Evolutionary conservation across 371 early-diverging fungal genomes (phyloP).

Genomic region (Circinella minor): DNA sequence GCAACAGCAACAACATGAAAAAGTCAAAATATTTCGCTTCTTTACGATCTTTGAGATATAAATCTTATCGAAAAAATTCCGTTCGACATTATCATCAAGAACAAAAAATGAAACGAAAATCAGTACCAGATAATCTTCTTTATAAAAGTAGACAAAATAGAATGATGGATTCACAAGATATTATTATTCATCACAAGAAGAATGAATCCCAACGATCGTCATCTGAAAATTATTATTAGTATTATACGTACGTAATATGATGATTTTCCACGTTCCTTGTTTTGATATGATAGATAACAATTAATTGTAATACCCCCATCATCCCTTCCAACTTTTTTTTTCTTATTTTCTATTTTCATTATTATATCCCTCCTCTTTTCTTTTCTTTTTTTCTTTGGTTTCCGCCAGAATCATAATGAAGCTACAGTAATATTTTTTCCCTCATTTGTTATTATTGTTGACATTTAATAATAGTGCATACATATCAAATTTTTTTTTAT

Average conservation of each 20-base stretch:
- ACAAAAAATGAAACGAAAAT: slow-evolving; percentile 9
- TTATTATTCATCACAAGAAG: background rate
- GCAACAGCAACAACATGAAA: slow-evolving; percentile 1
- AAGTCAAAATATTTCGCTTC: background rate
- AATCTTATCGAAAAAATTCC: background rate
- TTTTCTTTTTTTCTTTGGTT: no score
- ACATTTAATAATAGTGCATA: no score
- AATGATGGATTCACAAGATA: background rate
- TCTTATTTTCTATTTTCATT: no score
- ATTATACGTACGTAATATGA: no score
- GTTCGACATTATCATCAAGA: background rate
- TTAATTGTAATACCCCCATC: background rate
- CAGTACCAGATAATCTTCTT: slow-evolving; percentile 10
- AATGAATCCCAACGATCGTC: slow-evolving; percentile 10
- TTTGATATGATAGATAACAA: no score
- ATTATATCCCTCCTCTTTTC: no score
- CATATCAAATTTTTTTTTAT: no score
- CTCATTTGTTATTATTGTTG: no score
- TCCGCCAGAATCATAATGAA: no score
- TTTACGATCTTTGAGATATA: background rate
- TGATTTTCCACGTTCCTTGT: no score
- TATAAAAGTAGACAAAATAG: background rate
- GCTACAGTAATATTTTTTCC: no score
- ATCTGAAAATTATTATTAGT: background rate
- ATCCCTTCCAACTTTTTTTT: no score